Evolutionary conservation across 495 filamentous ascomycete genomes (phyloP).

Genomic region (Alectoria sarmentosa): DNA sequence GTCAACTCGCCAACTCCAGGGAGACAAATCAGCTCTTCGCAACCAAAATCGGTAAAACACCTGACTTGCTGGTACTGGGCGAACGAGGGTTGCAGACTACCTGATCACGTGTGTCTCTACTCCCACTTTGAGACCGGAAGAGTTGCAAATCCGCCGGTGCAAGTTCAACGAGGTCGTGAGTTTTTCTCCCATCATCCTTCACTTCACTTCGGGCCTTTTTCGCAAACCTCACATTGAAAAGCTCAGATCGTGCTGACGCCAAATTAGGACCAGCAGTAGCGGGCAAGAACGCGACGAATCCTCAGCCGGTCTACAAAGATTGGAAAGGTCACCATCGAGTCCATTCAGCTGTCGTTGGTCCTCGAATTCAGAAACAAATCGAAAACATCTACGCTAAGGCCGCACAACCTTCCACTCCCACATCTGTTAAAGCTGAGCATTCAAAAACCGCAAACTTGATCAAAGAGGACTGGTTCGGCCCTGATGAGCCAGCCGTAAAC

Average conservation of each 20-base stretch:
- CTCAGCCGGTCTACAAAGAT: slow-evolving; percentile 14
- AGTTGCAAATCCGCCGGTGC: slow-evolving; percentile 20
- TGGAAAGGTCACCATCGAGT: slow-evolving; percentile 11
- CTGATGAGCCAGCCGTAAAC: not conserved
- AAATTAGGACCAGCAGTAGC: slow-evolving; percentile 23
- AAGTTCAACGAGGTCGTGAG: slow-evolving; percentile 22
- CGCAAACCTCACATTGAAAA: not conserved
- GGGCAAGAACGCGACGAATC: slow-evolving; percentile 21
- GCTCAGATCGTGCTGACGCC: not conserved
- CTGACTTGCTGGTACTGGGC: slow-evolving; percentile 27
- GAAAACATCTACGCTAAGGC: not conserved
- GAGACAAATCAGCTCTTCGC: not conserved
- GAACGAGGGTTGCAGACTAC: slow-evolving; percentile 15
- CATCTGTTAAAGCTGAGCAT: not conserved
- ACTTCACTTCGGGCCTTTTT: not conserved
- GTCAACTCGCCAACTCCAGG: not conserved
- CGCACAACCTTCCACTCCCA: not conserved
- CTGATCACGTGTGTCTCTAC: slow-evolving; percentile 22
- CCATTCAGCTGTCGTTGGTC: not conserved
- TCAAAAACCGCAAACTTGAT: not conserved
- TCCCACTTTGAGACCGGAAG: slow-evolving; percentile 22
- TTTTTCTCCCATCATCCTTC: not conserved
- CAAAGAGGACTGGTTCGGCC: not conserved
- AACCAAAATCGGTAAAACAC: slow-evolving; percentile 17
- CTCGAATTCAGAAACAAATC: slow-evolving; percentile 7